Conservation (phyloP, 352 stramenopile species). For the Stramenopiles sp. region DNA sequence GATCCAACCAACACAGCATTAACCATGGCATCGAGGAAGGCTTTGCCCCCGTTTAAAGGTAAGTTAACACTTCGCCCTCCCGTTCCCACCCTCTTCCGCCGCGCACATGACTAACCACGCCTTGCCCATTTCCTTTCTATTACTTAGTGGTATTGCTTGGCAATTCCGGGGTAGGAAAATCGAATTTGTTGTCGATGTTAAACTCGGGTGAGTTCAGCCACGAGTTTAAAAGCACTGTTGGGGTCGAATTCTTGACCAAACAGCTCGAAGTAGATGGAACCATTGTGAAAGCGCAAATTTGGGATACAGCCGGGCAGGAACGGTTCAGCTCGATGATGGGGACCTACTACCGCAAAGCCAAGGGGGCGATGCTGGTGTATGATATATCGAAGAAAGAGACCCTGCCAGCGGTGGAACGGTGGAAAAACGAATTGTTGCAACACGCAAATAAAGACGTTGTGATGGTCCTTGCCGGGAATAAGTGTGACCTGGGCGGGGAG, state of each 20-base stretch:
- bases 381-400: conserved; percentile 38
- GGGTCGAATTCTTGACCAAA: conserved; percentile 61
- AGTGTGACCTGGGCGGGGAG: conserved; percentile 51
- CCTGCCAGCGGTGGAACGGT: conserved; percentile 36
- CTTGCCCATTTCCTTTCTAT: no score
- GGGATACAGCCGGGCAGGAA: no score
- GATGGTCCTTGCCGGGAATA: conserved; percentile 58
- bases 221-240: conserved; percentile 54
- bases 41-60: no score
- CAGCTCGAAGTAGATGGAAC: conserved; percentile 38
- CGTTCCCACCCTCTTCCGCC: no score
- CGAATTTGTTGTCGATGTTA: conserved; percentile 47
- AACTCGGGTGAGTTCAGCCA: conserved; percentile 55
- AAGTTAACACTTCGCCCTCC: no score
- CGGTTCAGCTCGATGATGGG: conserved; percentile 63
- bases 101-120: no score
- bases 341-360: conserved; percentile 58
- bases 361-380: conserved; percentile 48
- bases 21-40: no score
- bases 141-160: conserved; percentile 50
- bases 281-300: conserved; percentile 59
- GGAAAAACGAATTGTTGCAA: conserved; percentile 51
- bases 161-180: conserved; percentile 59
- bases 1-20: no score
- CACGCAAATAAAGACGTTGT: conserved; percentile 53